Base-by-base conservation (phyloP, 1,139 yeast species). In the Keqinozyma sinolaborantium region DNA sequence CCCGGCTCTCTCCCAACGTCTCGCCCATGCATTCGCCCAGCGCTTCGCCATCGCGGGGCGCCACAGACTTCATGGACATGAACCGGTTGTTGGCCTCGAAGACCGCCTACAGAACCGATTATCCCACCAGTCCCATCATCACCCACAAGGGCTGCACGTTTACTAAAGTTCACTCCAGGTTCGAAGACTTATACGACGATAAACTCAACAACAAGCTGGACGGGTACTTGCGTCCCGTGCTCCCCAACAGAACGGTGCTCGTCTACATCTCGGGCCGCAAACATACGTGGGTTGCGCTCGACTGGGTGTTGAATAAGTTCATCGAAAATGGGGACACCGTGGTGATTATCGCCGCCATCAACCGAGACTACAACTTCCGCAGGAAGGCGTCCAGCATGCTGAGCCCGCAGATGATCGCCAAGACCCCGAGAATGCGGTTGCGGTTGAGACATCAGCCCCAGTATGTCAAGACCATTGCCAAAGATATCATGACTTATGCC, bases 251-350 rank as follows among this genome's bases (percentile, higher is more conserved):
- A 46, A 71, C 72, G 2, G 65, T 83, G 6, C 48, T 83, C 45
- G 79, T 81, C 16, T 83, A 82, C 50, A 64, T 83, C 5, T 70
- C 79, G 39, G 95, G 87, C 1, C 62, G 90, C 38, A 70, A 64
- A 28, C 90, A 83, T 55, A 81, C 92, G 0, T 83, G 94, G 92
- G 86, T 81, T 3, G 80, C 87, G 0, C 57, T 83, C 29, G 95
- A 83, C 51, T 83, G 84, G 83, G 59, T 74, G 3, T 54, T 83
- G 36, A 62, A 60, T 26, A 58, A 62, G 27, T 58, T 79, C 12
- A 51, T 79, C 9, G 77, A 73, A 41, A 60, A 78, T 44, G 84
- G 86, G 5, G 94, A 83, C 50, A 70, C 78, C 6, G 56, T 83
- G 3, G 73, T 83, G 4, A 70, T 83, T 7, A 85, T 45, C 51